Conservation (phyloP, 495 filamentous ascomycete genomes). For the Lophiostoma macrostomum region DNA sequence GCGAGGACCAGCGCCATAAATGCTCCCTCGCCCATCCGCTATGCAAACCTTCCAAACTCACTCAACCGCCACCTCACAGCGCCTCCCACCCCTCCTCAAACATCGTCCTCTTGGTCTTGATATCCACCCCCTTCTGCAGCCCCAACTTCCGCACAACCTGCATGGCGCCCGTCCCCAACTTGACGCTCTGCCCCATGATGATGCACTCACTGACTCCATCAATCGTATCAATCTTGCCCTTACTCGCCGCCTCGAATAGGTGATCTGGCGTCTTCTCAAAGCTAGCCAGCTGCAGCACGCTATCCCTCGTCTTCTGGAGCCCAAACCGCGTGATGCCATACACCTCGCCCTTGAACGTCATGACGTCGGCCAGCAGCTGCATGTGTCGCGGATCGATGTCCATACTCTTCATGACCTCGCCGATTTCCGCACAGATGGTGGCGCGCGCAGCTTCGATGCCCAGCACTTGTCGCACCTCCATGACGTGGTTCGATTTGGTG, state of each 20-base stretch:
- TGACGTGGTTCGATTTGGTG: conserved; percentile 78
- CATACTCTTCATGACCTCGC: conserved; percentile 83
- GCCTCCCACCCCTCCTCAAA: conserved; percentile 63
- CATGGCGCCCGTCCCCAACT: conserved; percentile 86
- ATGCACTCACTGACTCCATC: conserved; percentile 96
- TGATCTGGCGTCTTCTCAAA: conserved; percentile 99
- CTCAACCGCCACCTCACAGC: background rate
- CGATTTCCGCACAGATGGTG: conserved; percentile 80
- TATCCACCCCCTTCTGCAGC: conserved; percentile 59
- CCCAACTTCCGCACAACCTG: conserved; percentile 76
- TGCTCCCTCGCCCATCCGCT: background rate
- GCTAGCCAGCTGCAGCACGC: conserved; percentile 87
- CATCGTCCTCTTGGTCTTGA: conserved; percentile 58
- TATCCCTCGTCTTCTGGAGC: conserved; percentile 94
- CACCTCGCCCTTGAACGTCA: conserved; percentile 98
- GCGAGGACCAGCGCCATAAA: background rate
- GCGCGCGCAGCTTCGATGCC: conserved; percentile 91
- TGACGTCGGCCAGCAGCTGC: conserved; percentile 96
- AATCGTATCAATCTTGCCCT: conserved; percentile 82
- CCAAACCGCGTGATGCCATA: conserved; percentile 98
- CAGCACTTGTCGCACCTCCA: conserved; percentile 88
- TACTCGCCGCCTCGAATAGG: conserved; percentile 88
- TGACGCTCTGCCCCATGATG: conserved; percentile 94
- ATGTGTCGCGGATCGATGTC: conserved; percentile 97
- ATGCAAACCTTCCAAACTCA: background rate